Base-by-base conservation (phyloP, 805 yeast genomes). In the Kregervanrija delftensis region DNA sequence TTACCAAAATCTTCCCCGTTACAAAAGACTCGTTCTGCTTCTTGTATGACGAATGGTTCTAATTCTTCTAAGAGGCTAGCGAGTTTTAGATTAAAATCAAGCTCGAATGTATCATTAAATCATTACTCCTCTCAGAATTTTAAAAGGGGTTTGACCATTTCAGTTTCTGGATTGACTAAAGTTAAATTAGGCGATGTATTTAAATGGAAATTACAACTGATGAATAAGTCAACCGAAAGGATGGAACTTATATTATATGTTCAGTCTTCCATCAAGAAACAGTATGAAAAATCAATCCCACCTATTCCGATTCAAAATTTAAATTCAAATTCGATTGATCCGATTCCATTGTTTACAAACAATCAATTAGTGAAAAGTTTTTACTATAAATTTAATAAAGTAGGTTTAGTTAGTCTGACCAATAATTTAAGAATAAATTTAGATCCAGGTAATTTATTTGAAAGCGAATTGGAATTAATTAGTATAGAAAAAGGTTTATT, bases 401-500 rank as follows among this genome's bases (percentile, higher is more conserved):
- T 68, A 5, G 95, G 93, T 0, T 67, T 86, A 5, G 61, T 86
- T 1, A 70, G 84, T 8, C 64, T 86, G 22, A 73, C 77, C 34
- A 83, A 82, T 55, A 89, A 86, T 55, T 67, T 86, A 4, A 65
- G 79, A 22, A 67, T 86, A 28, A 76, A 75, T 9, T 61, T 79
- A 50, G 83, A 81, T 5, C 77, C 81, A 4, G 77, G 77, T 41
- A 69, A 77, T 13, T 77, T 84, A 10, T 80, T 71, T 53, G 90
- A 86, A 51, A 73, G 86, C 2, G 79, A 76, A 42, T 63, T 86
- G 28, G 68, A 67, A 41, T 59, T 86, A 34, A 64, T 83, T 39
- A 89, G 87, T 0, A 63, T 84, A 11, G 73, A 79, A 36, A 69
- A 71, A 50, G 95, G 95, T 0, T 71, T 81, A 8, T 80, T 74